Conservation (phyloP, 2,329 filamentous ascomycete genomes). For the Dactylellina leptospora region DNA sequence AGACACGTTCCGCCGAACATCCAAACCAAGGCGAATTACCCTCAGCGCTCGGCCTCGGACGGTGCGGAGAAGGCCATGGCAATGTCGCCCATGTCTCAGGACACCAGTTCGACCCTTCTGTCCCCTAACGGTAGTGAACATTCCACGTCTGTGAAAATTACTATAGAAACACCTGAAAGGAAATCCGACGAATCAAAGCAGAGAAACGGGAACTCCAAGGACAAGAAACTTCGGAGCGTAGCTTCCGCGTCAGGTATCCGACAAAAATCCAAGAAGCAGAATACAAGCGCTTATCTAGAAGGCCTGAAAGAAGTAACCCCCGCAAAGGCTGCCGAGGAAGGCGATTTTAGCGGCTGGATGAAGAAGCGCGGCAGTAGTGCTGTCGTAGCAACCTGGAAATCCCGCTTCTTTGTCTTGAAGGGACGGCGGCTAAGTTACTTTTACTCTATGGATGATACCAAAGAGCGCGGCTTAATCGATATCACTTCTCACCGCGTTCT, state of each 20-base stretch:
- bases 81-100: constrained; percentile 43
- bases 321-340: constrained; percentile 81
- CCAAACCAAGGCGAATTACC: constrained; percentile 37
- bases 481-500: constrained; percentile 98
- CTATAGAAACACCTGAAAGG: constrained; percentile 40
- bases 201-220: constrained; percentile 33
- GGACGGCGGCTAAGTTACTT: constrained; percentile 93
- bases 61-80: constrained; percentile 51
- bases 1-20: constrained; percentile 41
- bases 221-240: constrained; percentile 48
- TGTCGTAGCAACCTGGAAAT: constrained; percentile 97
- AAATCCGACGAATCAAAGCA: constrained; percentile 45
- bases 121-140: constrained; percentile 51
- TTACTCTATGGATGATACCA: constrained; percentile 88
- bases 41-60: constrained; percentile 36
- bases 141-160: constrained; percentile 41
- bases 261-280: constrained; percentile 81
- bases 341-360: constrained; percentile 99
- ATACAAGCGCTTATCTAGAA: constrained; percentile 90
- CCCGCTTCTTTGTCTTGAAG: constrained; percentile 91
- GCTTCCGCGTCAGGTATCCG: constrained; percentile 48
- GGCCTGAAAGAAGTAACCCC: constrained; percentile 84
- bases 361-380: constrained; percentile 92
- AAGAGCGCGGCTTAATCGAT: constrained; percentile 95
- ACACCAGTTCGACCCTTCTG: constrained; percentile 43